Percentiles rank a stretch among this genome's conserved stretches.
Conservation (phyloP, 2,329 filamentous ascomycete species). For the Pestalotiopsis sp. region DNA sequence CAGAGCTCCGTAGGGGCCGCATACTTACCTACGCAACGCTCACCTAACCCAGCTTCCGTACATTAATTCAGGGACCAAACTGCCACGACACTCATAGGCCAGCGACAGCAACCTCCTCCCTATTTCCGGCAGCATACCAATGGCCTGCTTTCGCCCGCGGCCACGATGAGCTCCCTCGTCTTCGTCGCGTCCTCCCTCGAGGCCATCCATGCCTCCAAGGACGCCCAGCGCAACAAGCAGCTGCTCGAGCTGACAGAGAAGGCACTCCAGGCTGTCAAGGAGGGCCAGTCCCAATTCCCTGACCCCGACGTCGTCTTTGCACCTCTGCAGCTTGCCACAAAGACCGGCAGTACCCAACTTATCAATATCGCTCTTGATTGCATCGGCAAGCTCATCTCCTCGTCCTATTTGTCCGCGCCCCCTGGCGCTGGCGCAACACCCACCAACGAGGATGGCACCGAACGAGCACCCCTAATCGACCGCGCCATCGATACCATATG, state of each 20-base stretch:
- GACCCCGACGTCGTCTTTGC: conserved; percentile 91
- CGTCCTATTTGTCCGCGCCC: conserved; percentile 91
- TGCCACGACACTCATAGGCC: background rate
- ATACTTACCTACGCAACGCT: background rate
- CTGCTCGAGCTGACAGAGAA: conserved; percentile 79
- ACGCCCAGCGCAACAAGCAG: conserved; percentile 84
- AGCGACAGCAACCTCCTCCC: background rate
- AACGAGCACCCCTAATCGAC: conserved; percentile 81
- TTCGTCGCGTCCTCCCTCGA: conserved; percentile 95
- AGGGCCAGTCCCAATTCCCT: conserved; percentile 77
- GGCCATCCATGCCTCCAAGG: conserved; percentile 87
- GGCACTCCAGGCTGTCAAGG: conserved; percentile 84
- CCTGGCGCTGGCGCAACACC: conserved; percentile 41
- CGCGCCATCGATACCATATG: conserved; percentile 98
- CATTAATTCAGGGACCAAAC: conserved; percentile 8
- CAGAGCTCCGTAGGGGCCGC: background rate
- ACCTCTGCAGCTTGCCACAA: conserved; percentile 86
- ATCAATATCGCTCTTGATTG: conserved; percentile 93
- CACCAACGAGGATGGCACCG: conserved; percentile 43
- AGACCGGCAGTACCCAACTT: conserved; percentile 80
- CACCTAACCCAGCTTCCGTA: conserved; percentile 4
- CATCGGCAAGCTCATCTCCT: conserved; percentile 98
- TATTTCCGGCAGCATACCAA: conserved; percentile 14
- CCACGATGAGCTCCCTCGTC: conserved; percentile 87
- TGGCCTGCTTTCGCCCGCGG: conserved; percentile 33